Evolutionary conservation across 2,329 filamentous ascomycete species (phyloP).

Genomic region (Hypoxylon sp.): DNA sequence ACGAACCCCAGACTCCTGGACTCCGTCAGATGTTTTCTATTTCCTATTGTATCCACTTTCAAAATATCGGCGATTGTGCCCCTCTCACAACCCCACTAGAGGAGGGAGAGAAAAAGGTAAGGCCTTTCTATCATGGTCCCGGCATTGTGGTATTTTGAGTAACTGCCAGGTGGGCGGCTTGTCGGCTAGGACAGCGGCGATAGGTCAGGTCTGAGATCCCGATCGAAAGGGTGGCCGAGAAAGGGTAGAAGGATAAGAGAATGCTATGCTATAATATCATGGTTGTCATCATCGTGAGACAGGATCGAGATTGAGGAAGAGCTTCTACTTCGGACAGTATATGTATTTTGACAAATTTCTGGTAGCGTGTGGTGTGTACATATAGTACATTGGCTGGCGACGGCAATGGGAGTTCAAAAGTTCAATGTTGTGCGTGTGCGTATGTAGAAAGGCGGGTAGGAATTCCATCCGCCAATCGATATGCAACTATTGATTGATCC

Average conservation of each 20-base stretch:
- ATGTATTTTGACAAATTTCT: slow-evolving; percentile 5
- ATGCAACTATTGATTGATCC: slow-evolving; percentile 28
- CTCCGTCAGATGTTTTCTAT: slow-evolving; percentile 41
- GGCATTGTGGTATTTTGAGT: slow-evolving; percentile 39
- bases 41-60: slow-evolving; percentile 36
- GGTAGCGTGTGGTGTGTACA: background rate
- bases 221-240: slow-evolving; percentile 21
- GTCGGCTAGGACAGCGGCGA: slow-evolving; percentile 10
- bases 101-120: slow-evolving; percentile 12
- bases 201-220: slow-evolving; percentile 34
- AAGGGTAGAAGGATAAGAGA: slow-evolving; percentile 12
- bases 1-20: slow-evolving; percentile 43
- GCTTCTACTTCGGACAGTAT: background rate
- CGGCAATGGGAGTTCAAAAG: slow-evolving; percentile 1
- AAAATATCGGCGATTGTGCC: slow-evolving; percentile 29
- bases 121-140: slow-evolving; percentile 20
- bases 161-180: slow-evolving; percentile 31
- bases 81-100: slow-evolving; percentile 29
- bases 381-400: slow-evolving; percentile 5
- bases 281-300: slow-evolving; percentile 46
- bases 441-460: background rate
- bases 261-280: slow-evolving; percentile 29
- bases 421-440: slow-evolving; percentile 4
- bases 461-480: slow-evolving; percentile 31
- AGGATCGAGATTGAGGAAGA: slow-evolving; percentile 43